Evolutionary conservation across 1,284 basidiomycete genomes (phyloP), one percentile per base, ranked within the genome.

Genomic region (Naganishia sp.): DNA sequence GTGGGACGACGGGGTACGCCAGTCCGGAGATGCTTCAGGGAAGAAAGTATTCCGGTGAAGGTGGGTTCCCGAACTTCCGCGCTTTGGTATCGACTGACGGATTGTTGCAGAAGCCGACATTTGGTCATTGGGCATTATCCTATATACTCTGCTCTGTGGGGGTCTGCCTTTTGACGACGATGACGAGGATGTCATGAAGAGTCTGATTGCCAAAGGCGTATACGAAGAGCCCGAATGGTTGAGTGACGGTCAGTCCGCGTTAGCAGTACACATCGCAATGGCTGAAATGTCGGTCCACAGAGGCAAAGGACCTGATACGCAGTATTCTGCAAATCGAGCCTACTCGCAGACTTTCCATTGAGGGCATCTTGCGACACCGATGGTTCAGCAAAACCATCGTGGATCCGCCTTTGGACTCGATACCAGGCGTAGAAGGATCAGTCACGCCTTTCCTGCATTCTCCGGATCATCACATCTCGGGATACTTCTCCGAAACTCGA

Each of bases 151-250:
- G 16, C 83, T 98, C 44, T 94, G 92, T 0, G 95, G 95, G 1
- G 91, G 90, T 5, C 81, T 98, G n/a, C 95, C 95, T 0, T 98
- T 98, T 73, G 95, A 98, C 73, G 92, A 98, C 73, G 96, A 99
- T 69, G 89, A 98, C 75, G 96, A 99, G 79, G 81, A 83, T 43
- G 76, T 90, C 42, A 98, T 98, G 93, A 89, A 89, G 72, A 82
- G 85, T 57, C 89, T 91, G 77, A 92, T 99, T 70, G 86, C 93
- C 64, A 83, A 86, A 68, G 92, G 90, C n/a, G 86, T 90, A 53
- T 97, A 89, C 75, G 92, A 95, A 68, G 89, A 96, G 72, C 94
- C 94, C 6, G 86, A 87, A 68, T 99, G 90, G 93, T 82, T 96
- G 21, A 90, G 92, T 16, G 81, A 85, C 73, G 91, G 94, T 93